Conservation (phyloP, 2,329 filamentous ascomycete species). For the Arthrobotrys musiformis region DNA sequence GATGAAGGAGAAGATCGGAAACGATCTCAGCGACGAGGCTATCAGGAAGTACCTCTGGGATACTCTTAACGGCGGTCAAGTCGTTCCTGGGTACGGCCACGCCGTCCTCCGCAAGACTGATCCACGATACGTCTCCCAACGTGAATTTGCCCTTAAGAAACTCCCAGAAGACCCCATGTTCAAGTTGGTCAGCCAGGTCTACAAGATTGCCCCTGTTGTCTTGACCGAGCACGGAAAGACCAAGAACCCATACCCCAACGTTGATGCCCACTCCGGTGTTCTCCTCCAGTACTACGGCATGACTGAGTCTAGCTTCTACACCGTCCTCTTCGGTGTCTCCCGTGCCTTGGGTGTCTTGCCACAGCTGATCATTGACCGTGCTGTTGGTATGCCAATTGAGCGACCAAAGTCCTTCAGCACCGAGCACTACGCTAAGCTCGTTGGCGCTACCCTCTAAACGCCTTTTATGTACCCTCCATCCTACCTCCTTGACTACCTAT, state of each 20-base stretch:
- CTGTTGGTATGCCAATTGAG: constrained; percentile 96
- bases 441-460: constrained; percentile 80
- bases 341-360: constrained; percentile 98
- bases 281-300: constrained; percentile 99
- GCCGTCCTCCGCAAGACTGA: constrained; percentile 99
- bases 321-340: constrained; percentile 98
- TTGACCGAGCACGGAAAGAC: constrained; percentile 99
- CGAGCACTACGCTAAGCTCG: constrained; percentile 93
- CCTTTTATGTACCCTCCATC: neutral
- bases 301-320: constrained; percentile 99
- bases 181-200: constrained; percentile 99
- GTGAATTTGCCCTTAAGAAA: constrained; percentile 93
- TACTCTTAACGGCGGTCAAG: constrained; percentile 92
- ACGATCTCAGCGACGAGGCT: constrained; percentile 93
- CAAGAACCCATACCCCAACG: constrained; percentile 99
- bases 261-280: constrained; percentile 98
- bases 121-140: constrained; percentile 97
- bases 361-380: constrained; percentile 99
- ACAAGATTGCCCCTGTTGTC: constrained; percentile 98
- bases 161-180: constrained; percentile 98
- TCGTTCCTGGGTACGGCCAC: constrained; percentile 98
- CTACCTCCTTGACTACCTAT: neutral
- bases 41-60: constrained; percentile 99
- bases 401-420: constrained; percentile 99
- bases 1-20: constrained; percentile 96